Base-by-base conservation (phyloP, 768 basidiomycete genomes). In the Antrodiella citrinella region DNA sequence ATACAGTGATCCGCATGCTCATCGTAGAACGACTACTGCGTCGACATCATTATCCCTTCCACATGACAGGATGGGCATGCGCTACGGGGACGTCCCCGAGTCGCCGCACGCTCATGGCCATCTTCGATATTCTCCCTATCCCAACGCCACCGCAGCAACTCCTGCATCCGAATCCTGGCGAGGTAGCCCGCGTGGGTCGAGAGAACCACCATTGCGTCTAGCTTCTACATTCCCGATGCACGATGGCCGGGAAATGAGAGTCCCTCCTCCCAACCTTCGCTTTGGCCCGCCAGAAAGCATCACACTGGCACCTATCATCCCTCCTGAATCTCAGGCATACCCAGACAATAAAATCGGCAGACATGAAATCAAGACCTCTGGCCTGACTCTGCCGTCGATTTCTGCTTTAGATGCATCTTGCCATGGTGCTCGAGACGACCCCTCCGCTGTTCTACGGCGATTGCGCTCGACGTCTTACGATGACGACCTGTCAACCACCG, bases 391-490 rank as follows among this genome's bases (percentile, higher is more conserved):
- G 18, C 65, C 64, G 12, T 62, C 65, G 12, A 67, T 67, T 45
- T 60, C 64, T 12, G 78, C 82, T 0, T 65, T 89, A 57, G 84
- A 86, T 61, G 78, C 80, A 52, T 61, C 81, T 45, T 72, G 81
- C 7, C 78, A 80, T 2, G 65, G 75, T 19, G 62, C 67, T 57
- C 63, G 70, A 53, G 51, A 72, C 30, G 82, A 86, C 59, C 80
- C 84, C 0, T 78, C 80, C 3, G 78, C 82, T 4, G 85, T 88
- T 4, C 65, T 88, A 44, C 69, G 79, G 48, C 73, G 86, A 22
- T 65, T 88, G n/a, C 74, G 70, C 50, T 71, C 74, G 54, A 78
- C 81, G 19, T 81, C 82, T 46, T 71, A 74, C 38, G 50, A 53
- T 45, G 45, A 12, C 1, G 39, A 24, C 24, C 38, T 44, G 30